phyloP scores from a whole-genome alignment of 129 eudicot species.

The Lactuca sativa region DNA sequence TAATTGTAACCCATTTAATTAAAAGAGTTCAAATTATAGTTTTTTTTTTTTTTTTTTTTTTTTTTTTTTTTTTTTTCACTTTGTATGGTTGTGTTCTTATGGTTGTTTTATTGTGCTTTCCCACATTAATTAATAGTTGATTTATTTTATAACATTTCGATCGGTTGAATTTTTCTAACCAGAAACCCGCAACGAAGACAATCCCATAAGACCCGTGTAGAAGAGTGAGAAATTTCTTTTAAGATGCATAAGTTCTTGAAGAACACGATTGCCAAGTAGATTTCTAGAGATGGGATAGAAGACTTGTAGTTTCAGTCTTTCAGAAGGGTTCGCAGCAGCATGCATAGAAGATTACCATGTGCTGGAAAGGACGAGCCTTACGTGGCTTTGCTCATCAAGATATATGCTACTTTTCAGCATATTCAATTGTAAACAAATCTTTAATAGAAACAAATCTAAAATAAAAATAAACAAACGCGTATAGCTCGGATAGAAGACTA shows the following conservation, averaged over 20 bases:
- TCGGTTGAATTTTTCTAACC: background rate
- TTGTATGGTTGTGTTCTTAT: no score
- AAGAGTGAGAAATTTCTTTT: background rate
- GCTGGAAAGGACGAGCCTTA: constrained; percentile 1
- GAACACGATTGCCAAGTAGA: background rate
- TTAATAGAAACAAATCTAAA: background rate
- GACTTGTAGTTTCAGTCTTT: background rate
- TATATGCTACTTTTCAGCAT: constrained; percentile 13
- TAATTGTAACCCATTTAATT: no score
- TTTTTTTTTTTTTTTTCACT: no score
- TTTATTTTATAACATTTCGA: background rate
- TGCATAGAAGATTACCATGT: background rate
- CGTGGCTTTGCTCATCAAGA: constrained; percentile 10
- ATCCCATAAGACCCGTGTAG: background rate
- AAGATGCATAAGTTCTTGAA: background rate
- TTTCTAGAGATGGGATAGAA: background rate
- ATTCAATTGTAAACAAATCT: background rate
- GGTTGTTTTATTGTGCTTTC: no score
- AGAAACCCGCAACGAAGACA: background rate
- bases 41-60: no score
- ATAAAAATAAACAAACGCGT: constrained; percentile 1
- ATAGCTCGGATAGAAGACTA: background rate
- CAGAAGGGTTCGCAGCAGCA: background rate
- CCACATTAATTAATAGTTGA: no score
- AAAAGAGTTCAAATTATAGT: no score